phyloP scores from a whole-genome alignment of 2,329 filamentous ascomycete species.

The Colletotrichum salicis region DNA sequence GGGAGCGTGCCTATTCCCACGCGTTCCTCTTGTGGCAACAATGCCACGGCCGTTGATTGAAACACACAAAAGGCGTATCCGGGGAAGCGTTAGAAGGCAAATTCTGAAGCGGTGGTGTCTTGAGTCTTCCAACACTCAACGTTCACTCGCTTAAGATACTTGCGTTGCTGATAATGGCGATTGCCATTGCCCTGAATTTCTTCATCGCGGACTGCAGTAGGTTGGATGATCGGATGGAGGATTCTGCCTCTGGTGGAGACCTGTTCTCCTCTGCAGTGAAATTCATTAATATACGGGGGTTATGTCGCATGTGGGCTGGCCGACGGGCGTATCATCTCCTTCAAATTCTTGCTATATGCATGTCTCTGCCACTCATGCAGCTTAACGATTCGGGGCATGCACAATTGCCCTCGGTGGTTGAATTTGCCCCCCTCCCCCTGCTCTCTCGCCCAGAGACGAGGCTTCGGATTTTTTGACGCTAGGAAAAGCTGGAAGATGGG shows the following conservation, averaged over 20 bases:
- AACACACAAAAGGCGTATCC: background rate
- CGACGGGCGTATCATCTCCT: slow-evolving; percentile 16
- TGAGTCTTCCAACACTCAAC: background rate
- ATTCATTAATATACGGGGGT: background rate
- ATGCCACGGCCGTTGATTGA: background rate
- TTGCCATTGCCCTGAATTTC: background rate
- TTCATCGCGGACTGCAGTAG: background rate
- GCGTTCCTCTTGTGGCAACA: background rate
- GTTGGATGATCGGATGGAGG: background rate
- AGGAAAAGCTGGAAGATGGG: slow-evolving; percentile 30
- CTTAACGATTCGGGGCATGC: slow-evolving; percentile 17
- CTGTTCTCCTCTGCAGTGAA: background rate
- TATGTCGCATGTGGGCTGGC: slow-evolving; percentile 24
- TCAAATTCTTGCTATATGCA: slow-evolving; percentile 6
- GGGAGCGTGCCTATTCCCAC: background rate
- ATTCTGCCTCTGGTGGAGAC: background rate
- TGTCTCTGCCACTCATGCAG: slow-evolving; percentile 30
- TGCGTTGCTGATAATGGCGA: background rate
- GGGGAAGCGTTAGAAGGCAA: background rate
- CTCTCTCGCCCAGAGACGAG: background rate
- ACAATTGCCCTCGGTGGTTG: slow-evolving; percentile 1
- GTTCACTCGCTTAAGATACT: background rate
- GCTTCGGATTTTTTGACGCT: slow-evolving; percentile 11
- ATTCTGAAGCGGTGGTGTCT: background rate
- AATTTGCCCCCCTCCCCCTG: background rate